phyloP scores from a whole-genome alignment of 345 rosid species.

The Eucalyptus tenuipes region DNA sequence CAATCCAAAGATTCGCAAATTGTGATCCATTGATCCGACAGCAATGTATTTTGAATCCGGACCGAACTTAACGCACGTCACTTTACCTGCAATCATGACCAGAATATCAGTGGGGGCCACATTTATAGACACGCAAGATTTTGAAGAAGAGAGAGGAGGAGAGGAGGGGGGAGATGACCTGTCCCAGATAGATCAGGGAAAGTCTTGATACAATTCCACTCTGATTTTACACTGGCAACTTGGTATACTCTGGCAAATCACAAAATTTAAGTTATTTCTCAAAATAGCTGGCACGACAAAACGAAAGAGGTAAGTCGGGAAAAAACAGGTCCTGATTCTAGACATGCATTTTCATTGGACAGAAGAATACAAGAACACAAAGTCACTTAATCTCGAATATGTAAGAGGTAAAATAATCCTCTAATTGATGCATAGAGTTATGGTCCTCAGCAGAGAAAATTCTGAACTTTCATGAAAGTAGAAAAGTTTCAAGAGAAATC shows the following conservation, averaged over 20 bases:
- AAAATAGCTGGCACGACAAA: background rate
- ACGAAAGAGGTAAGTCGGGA: background rate
- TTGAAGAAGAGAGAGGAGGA: background rate
- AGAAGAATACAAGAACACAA: background rate
- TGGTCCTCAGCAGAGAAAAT: background rate
- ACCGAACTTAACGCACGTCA: slow-evolving; percentile 76
- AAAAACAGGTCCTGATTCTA: background rate
- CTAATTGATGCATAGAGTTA: background rate
- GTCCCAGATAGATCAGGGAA: slow-evolving; percentile 47
- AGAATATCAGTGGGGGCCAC: background rate
- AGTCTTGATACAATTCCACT: slow-evolving; percentile 66
- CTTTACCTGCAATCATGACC: slow-evolving; percentile 38
- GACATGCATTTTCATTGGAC: background rate
- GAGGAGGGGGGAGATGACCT: slow-evolving; percentile 20
- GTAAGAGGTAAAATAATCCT: background rate
- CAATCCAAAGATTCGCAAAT: background rate
- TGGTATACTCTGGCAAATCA: slow-evolving; percentile 56
- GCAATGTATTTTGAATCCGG: slow-evolving; percentile 73
- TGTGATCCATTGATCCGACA: slow-evolving; percentile 94
- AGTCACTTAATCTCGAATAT: background rate
- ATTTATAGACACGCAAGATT: background rate
- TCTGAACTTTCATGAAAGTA: background rate
- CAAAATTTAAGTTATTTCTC: background rate
- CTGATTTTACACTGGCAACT: slow-evolving; percentile 86
- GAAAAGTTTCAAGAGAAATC: background rate